Evolutionary conservation across 1,284 basidiomycete species (phyloP), one percentile per base, ranked within the genome.

Genomic region (Moniliella sp.): DNA sequence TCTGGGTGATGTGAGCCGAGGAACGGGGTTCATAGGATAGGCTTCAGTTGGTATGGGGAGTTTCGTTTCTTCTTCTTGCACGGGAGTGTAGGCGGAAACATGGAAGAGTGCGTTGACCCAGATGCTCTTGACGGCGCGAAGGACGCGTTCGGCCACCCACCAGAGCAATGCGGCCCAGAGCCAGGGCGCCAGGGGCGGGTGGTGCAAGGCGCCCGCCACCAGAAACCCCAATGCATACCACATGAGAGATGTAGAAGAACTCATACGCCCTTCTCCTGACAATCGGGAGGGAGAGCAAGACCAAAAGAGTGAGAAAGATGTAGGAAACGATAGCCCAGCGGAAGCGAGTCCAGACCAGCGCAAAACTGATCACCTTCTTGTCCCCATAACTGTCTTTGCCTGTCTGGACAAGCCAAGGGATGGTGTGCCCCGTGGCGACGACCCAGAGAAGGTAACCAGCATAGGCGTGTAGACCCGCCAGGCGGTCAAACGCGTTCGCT

Each of bases 401-500:
- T 25, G 83, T 65, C 54, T 83, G 76, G 5, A 78, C 67, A 37
- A 72, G 74, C 78, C 79, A 86, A 1, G 1, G 78, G 64, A 4
- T 64, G 66, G 25, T 84, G 80, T 1, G 74, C 53, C 0, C 71
- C 64, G 8, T 71, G 8, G 71, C 35, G 80, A 63, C 30, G 73
- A 58, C 72, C 75, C 83, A 19, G 82, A 67, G 67, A 23, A 83
- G 62, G 34, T 76, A 66, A 3, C 75, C 81, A 3, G 69, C 65
- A 69, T 73, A 76, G 26, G 71, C 70, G 62, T 80, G 78, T 8
- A 79, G 62, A 56, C 71, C 68, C 3, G 70, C 65, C 15, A 81
- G 69, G 48, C 79, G 78, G 64, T 84, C 80, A 45, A 77, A 75
- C 44, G 73, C 70, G 19, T 79, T 60, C 32, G 77, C 72, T 15